These are phyloP conservation scores for Fusarium sarcochroum DNA, from an alignment of 2,329 filamentous ascomycete genomes.

Conservation along the genomic window DNA sequence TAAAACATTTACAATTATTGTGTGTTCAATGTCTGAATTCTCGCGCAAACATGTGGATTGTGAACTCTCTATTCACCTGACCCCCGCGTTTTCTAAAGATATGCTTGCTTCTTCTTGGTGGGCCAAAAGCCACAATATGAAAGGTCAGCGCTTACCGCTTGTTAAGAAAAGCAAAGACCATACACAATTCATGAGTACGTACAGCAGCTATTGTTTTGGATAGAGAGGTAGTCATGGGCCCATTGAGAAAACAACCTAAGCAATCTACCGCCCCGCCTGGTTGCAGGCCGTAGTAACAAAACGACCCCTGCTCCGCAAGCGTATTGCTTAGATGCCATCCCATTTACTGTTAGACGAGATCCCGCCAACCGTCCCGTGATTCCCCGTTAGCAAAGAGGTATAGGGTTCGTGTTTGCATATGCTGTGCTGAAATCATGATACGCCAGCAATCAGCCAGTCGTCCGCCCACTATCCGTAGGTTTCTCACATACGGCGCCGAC, in stretches of 20 bases:
- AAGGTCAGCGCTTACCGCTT: not conserved
- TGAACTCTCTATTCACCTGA: not conserved
- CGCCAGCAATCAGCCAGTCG: not conserved
- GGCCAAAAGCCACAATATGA: not conserved
- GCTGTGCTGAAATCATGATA: conserved; percentile 12
- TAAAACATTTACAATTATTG: not conserved
- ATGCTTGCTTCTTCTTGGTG: conserved; percentile 16
- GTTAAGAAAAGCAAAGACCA: not conserved
- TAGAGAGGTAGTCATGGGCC: not conserved
- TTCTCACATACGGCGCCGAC: conserved; percentile 18
- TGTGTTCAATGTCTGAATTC: not conserved
- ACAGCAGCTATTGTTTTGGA: not conserved
- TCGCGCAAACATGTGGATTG: not conserved
- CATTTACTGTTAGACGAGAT: conserved; percentile 14
- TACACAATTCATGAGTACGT: not conserved
- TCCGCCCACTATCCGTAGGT: conserved; percentile 24
- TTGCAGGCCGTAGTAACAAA: not conserved
- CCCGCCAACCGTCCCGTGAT: conserved; percentile 1
- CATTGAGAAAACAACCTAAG: not conserved
- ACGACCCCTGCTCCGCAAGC: not conserved
- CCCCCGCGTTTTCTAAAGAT: not conserved
- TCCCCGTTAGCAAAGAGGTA: not conserved
- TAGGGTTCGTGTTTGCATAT: not conserved
- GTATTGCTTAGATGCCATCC: not conserved
- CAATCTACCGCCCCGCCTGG: not conserved